Conservation (phyloP, 345 rosid species). For the Atalantia buxifolia region DNA sequence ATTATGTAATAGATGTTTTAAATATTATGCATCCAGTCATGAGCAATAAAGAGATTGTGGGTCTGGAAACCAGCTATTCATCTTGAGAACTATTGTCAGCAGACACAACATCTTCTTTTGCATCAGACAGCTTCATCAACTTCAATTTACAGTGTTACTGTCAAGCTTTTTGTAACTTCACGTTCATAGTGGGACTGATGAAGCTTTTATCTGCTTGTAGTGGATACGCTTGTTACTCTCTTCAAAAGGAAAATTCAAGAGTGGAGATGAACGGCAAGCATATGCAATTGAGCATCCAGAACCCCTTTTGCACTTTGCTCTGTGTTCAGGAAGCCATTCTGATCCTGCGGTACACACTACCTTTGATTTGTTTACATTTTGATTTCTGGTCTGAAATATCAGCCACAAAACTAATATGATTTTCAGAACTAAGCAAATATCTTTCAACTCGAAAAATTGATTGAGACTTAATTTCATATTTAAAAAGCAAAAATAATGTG, state of each 20-base stretch:
- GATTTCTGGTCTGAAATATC: background rate
- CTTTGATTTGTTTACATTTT: constrained; percentile 5
- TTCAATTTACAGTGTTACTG: background rate
- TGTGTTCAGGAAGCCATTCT: constrained; percentile 88
- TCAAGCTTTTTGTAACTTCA: background rate
- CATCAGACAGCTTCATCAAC: background rate
- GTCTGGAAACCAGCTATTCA: background rate
- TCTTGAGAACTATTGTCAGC: background rate
- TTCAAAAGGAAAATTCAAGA: constrained; percentile 68
- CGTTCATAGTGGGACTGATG: constrained; percentile 9
- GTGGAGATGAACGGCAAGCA: constrained; percentile 63
- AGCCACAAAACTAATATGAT: background rate
- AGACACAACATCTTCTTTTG: background rate
- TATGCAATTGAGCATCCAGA: constrained; percentile 65
- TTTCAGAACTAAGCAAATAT: background rate
- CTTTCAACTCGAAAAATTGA: background rate
- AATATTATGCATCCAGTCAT: background rate
- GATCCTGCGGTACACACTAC: constrained; percentile 79
- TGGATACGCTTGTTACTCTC: constrained; percentile 76
- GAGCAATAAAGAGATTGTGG: background rate
- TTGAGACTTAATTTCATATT: background rate
- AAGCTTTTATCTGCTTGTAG: constrained; percentile 39
- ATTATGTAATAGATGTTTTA: background rate
- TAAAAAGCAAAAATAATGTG: background rate
- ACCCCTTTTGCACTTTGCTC: constrained; percentile 78